These are phyloP conservation scores for Aurantiochytrium sp. DNA, from an alignment of 108 stramenopile species.

Conservation along the genomic window DNA sequence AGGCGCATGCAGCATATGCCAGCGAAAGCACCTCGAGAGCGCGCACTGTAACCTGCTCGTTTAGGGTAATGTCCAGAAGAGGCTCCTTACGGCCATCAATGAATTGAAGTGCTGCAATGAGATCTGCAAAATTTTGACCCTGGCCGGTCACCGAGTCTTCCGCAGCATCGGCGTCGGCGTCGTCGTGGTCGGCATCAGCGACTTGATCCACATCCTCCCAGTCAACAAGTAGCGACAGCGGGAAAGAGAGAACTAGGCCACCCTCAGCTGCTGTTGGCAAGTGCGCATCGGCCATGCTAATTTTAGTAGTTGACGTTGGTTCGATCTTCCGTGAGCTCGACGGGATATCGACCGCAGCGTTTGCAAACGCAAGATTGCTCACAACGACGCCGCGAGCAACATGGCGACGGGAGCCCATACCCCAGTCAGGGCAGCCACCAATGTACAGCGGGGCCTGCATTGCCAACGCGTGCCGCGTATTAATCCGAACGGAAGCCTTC, in stretches of 20 bases:
- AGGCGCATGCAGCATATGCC: background rate
- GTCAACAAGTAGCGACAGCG: background rate
- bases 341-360: background rate
- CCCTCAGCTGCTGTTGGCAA: background rate
- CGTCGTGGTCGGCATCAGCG: background rate
- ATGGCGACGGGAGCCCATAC: background rate
- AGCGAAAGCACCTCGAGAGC: background rate
- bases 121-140: background rate
- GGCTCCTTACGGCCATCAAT: background rate
- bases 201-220: background rate
- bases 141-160: background rate
- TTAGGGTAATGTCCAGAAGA: background rate
- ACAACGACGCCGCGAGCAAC: background rate
- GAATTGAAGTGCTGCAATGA: background rate
- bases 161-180: background rate
- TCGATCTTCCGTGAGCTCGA: background rate
- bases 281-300: background rate
- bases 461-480: background rate
- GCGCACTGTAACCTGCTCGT: background rate
- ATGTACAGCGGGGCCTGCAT: background rate
- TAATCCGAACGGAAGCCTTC: background rate
- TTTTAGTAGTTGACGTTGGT: background rate
- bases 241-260: background rate
- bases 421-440: slow-evolving; percentile 11
- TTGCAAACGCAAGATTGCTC: background rate